Evolutionary conservation across 1,284 basidiomycete genomes (phyloP), one percentile per base, ranked within the genome.

Genomic region (Laetiporus sulphureus): DNA sequence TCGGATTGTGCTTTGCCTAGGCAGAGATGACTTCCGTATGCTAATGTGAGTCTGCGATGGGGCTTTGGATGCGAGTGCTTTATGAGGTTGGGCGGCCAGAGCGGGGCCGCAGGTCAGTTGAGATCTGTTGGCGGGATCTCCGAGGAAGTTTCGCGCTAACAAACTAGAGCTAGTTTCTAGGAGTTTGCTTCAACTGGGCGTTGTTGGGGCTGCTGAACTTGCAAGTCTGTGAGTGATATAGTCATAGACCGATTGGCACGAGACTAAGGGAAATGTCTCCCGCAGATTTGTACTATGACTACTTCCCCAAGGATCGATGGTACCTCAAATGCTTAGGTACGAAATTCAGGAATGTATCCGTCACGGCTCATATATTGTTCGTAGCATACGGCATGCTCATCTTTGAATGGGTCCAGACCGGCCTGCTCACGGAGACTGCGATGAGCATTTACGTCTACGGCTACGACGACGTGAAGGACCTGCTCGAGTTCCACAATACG

Each of bases 311-410:
- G 13, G 42, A 47, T 23, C 35, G 20, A 5, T 8, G 22, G 19
- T 18, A 21, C 25, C 32, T 44, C n/a, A 33, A 41, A 25, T 24
- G 13, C 1, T 40, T 47, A 15, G 46, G 46, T 47, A 8, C 16
- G 27, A 6, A 24, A 8, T 24, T 11, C 7, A 12, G 27, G n/a
- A n/a, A 27, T 33, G 32, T 27, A 16, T 38, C 36, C 7, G 12
- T 15, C 23, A 27, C 5, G 29, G 23, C 12, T 25, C 5, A 6
- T 10, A 15, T 29, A n/a, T 25, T 24, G 6, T 13, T 21, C 4
- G 8, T 18, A 47, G 46, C 44, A 13, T 52, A 46, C 32, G 38
- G 44, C 19, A 24, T 52, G n/a, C 47, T 44, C 33, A 29, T 49
- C 11, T 20, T 46, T 19, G 51, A 52, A 22, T 37, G 40, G 18